Conservation (phyloP, 129 eudicot genomes). For the Lonicera japonica region DNA sequence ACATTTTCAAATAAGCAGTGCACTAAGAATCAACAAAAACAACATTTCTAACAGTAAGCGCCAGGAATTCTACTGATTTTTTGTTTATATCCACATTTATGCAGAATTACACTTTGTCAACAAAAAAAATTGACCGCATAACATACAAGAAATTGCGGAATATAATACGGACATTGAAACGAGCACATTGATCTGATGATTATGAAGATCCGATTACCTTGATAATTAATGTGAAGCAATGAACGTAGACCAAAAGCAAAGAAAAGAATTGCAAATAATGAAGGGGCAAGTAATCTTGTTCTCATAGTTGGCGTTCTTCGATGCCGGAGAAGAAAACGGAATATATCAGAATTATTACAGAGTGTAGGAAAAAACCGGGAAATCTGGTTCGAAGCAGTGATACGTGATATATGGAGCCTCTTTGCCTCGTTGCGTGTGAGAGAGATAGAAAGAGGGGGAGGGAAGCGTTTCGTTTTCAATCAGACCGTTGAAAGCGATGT, state of each 20-base stretch:
- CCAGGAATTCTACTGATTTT: no score
- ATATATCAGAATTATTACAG: conserved; percentile 8
- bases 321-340: conserved; percentile 28
- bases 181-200: conserved; percentile 13
- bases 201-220: conserved; percentile 15
- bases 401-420: conserved; percentile 6
- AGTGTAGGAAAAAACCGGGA: conserved; percentile 60
- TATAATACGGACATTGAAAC: conserved; percentile 5
- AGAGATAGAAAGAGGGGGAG: conserved; percentile 6
- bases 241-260: conserved; percentile 31
- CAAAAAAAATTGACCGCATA: background rate
- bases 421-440: conserved; percentile 5
- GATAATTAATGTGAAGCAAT: conserved; percentile 1
- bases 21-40: background rate
- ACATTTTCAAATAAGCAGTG: background rate
- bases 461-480: conserved; percentile 35
- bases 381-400: conserved; percentile 25
- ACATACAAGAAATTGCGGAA: background rate
- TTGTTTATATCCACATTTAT: no score
- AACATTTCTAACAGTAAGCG: background rate
- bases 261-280: conserved; percentile 20
- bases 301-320: conserved; percentile 19
- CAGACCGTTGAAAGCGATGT: conserved; percentile 32
- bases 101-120: background rate
- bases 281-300: conserved; percentile 14